These are phyloP conservation scores for Raddia distichophylla DNA, from an alignment of 176 grass and related monocot species.

Conservation along the genomic window DNA sequence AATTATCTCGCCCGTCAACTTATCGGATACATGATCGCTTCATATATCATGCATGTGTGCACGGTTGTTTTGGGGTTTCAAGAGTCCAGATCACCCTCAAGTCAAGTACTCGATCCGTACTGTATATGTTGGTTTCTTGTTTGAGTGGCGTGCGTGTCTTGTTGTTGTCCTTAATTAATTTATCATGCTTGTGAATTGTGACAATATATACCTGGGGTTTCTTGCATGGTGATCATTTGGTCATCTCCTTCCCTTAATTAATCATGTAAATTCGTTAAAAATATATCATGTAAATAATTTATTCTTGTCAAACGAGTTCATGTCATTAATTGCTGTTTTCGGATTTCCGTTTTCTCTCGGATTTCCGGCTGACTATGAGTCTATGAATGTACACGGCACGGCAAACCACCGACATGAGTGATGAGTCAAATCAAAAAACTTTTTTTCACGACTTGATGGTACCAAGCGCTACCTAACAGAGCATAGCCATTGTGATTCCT, in stretches of 20 bases:
- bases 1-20: background rate
- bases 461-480: no score
- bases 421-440: no score
- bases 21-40: background rate
- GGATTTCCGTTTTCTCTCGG: no score
- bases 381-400: no score
- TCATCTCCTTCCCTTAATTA: background rate
- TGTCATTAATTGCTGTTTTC: background rate
- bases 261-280: no score
- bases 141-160: background rate
- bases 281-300: background rate
- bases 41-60: no score
- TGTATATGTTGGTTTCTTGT: background rate
- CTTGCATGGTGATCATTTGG: background rate
- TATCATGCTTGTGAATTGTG: background rate
- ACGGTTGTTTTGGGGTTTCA: background rate
- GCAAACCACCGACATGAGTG: no score
- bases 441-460: no score
- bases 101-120: background rate
- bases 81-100: background rate
- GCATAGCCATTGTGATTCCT: no score
- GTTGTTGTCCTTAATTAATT: constrained; percentile 15
- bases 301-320: background rate
- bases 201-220: background rate
- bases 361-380: no score